These are phyloP conservation scores for Colletotrichum filicis DNA, from an alignment of 2,329 filamentous ascomycete species.

Conservation along the genomic window DNA sequence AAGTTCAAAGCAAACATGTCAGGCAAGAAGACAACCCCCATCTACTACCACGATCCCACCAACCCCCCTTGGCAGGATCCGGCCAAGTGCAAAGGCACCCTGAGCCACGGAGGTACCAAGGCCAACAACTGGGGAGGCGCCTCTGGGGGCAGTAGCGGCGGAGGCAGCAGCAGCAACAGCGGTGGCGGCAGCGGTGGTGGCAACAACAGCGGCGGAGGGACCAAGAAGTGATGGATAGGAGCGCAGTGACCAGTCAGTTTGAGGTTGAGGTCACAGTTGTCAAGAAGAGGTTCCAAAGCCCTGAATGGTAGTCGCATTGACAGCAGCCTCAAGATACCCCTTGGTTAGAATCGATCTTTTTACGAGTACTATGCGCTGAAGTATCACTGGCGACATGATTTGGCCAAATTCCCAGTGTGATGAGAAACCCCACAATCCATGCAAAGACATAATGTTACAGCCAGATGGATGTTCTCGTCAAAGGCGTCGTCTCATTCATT, in stretches of 20 bases:
- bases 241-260: no score
- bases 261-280: no score
- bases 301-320: no score
- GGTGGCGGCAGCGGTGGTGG: neutral
- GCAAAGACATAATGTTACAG: neutral
- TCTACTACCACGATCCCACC: slow-evolving; percentile 9
- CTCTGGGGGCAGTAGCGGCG: neutral
- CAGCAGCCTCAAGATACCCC: no score
- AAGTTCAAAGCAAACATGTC: neutral
- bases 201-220: neutral
- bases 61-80: neutral
- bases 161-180: no score
- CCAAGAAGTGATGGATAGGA: no score
- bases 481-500: slow-evolving; percentile 2
- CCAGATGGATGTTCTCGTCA: neutral
- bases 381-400: no score
- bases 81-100: neutral
- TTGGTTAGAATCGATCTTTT: no score
- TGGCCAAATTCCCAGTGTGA: no score
- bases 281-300: no score
- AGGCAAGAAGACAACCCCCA: neutral
- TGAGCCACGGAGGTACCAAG: neutral
- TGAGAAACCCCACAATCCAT: neutral
- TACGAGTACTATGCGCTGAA: no score
- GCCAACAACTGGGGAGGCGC: no score